A percentile compares a stretch with the other conserved stretches of the same genome.
These are phyloP conservation scores for Cladophialophora yegresii DNA, from an alignment of 2,329 filamentous ascomycete species.

Conservation along the genomic window DNA sequence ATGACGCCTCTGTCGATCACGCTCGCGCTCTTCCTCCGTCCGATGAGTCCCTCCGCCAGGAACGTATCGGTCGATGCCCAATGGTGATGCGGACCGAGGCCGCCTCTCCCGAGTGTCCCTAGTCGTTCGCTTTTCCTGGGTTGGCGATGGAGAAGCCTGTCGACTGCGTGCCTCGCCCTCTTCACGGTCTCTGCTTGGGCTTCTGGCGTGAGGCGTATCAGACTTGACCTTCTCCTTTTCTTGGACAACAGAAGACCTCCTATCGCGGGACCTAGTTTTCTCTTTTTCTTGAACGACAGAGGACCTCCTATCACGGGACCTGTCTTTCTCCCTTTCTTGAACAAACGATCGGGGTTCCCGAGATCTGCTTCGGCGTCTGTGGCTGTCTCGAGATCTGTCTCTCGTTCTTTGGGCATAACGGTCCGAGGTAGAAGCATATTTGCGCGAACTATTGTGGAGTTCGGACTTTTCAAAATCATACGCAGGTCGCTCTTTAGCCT, in stretches of 20 bases:
- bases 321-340: constrained; percentile 9
- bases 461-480: constrained; percentile 46
- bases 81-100: constrained; percentile 37
- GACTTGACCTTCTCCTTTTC: constrained; percentile 11
- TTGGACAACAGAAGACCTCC: constrained; percentile 18
- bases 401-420: constrained; percentile 37
- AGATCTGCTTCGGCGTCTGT: constrained; percentile 35
- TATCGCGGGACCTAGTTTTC: constrained; percentile 27
- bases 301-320: constrained; percentile 1
- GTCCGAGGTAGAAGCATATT: constrained; percentile 33
- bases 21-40: constrained; percentile 34
- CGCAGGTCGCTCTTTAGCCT: constrained; percentile 53
- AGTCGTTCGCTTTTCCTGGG: constrained; percentile 23
- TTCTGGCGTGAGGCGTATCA: constrained; percentile 9
- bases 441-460: constrained; percentile 38
- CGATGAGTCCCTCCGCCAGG: constrained; percentile 42
- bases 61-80: constrained; percentile 51
- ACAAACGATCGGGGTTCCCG: constrained; percentile 25
- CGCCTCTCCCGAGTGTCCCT: constrained; percentile 34
- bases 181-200: constrained; percentile 34
- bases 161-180: constrained; percentile 35
- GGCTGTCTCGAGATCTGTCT: constrained; percentile 35
- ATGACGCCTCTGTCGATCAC: constrained; percentile 37
- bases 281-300: constrained; percentile 21
- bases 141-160: constrained; percentile 28